Conservation (phyloP, 2,329 filamentous ascomycete genomes). For the Diaporthe caulivora region DNA sequence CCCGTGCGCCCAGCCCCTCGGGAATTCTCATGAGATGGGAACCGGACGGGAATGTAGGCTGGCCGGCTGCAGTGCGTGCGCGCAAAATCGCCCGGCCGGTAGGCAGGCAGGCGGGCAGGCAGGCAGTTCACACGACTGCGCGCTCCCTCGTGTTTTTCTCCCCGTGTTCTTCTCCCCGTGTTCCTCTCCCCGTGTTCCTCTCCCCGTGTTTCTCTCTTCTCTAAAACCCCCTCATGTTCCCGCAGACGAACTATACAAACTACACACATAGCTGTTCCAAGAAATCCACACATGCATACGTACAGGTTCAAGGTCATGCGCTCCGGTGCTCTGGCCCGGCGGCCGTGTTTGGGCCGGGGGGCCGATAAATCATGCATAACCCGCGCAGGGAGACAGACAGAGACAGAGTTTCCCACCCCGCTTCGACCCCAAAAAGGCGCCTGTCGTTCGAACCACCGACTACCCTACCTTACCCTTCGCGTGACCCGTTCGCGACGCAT, state of each 20-base stretch:
- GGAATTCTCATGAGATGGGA: constrained; percentile 34
- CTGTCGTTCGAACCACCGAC: background rate
- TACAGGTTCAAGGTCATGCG: constrained; percentile 13
- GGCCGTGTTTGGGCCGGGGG: constrained; percentile 22
- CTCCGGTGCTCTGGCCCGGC: constrained; percentile 25
- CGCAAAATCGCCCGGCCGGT: constrained; percentile 35
- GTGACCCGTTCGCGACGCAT: constrained; percentile 23
- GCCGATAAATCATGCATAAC: constrained; percentile 16
- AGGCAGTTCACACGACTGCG: background rate
- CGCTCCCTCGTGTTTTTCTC: background rate
- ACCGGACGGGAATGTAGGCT: constrained; percentile 34
- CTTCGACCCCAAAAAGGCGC: background rate
- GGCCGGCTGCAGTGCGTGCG: constrained; percentile 35
- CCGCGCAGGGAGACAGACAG: background rate
- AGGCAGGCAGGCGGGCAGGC: constrained; percentile 10
- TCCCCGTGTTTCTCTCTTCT: background rate
- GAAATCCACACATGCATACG: background rate
- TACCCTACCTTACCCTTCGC: background rate
- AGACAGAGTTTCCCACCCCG: background rate
- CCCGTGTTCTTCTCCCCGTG: constrained; percentile 8
- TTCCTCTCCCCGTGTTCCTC: background rate
- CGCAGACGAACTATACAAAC: background rate
- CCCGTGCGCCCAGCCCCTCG: constrained; percentile 24
- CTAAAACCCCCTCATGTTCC: constrained; percentile 2
- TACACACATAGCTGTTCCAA: background rate